Conservation (phyloP, 306 rosid species). For the Pyrus communis region DNA sequence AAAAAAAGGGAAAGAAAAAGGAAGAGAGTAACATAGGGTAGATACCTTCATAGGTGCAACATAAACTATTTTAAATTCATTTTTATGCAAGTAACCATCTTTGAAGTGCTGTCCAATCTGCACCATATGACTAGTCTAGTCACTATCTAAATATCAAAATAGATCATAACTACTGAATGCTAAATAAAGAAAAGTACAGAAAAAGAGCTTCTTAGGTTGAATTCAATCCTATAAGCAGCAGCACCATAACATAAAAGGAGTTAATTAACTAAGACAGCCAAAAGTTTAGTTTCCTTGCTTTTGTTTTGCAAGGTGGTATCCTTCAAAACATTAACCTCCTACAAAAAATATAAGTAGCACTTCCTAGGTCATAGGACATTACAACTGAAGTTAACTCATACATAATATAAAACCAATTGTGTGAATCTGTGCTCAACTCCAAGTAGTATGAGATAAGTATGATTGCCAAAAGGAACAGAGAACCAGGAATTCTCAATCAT, state of each 20-base stretch:
- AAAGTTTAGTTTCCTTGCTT: neutral
- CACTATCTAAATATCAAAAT: constrained; percentile 11
- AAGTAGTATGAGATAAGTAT: neutral
- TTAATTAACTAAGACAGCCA: neutral
- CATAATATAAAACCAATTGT: neutral
- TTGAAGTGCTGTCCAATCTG: constrained; percentile 97
- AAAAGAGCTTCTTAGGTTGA: neutral
- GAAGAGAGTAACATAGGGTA: constrained; percentile 11
- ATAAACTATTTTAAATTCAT: constrained; percentile 91
- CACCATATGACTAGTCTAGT: constrained; percentile 11
- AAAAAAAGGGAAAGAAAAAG: neutral
- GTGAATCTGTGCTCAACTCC: neutral
- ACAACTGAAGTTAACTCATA: neutral
- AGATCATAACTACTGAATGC: neutral
- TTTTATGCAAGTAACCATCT: constrained; percentile 89
- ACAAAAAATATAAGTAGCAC: neutral
- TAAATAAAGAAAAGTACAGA: neutral
- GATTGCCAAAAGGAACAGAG: neutral
- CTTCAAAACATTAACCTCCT: neutral
- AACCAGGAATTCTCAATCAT: constrained; percentile 3
- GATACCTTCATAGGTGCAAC: constrained; percentile 99
- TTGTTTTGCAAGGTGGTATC: neutral
- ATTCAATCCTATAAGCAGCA: neutral
- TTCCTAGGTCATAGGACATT: neutral
- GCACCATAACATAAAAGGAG: neutral